Conservation (phyloP, 495 filamentous ascomycete genomes). For the Aspergillus ostianus region DNA sequence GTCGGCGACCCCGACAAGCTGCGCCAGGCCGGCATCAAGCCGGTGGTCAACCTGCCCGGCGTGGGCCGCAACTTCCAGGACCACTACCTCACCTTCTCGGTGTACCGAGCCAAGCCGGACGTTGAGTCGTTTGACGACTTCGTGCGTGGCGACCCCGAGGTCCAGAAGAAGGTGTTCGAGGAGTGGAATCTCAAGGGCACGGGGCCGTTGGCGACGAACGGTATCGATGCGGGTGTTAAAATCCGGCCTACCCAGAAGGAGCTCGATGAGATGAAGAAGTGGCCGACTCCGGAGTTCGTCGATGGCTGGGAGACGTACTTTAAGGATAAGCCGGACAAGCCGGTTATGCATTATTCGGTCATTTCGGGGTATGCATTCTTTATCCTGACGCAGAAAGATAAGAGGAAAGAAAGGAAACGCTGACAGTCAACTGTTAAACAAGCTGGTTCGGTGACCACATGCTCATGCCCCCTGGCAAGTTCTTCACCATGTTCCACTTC, state of each 20-base stretch:
- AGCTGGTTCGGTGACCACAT: constrained; percentile 61
- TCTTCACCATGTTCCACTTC: constrained; percentile 89
- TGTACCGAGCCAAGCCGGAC: constrained; percentile 72
- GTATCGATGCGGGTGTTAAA: constrained; percentile 82
- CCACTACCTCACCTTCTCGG: constrained; percentile 78
- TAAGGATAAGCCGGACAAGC: constrained; percentile 82
- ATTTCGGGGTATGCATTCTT: constrained; percentile 52
- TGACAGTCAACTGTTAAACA: constrained; percentile 10
- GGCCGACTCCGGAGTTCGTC: constrained; percentile 65
- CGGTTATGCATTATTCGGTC: constrained; percentile 78
- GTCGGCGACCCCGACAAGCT: constrained; percentile 73
- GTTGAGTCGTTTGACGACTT: constrained; percentile 82
- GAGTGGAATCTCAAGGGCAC: constrained; percentile 81
- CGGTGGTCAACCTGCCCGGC: constrained; percentile 74
- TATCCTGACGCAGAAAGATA: too few species aligned
- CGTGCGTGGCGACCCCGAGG: constrained; percentile 67
- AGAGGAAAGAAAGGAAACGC: not conserved
- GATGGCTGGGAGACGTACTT: constrained; percentile 77
- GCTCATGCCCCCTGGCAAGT: constrained; percentile 73
- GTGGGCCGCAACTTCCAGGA: constrained; percentile 84
- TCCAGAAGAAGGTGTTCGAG: constrained; percentile 66
- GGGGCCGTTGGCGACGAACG: constrained; percentile 77
- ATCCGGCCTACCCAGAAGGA: constrained; percentile 70
- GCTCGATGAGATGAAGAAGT: constrained; percentile 61
- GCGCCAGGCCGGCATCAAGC: constrained; percentile 64